Percentiles rank a stretch among this genome's conserved stretches.
phyloP scores from a whole-genome alignment of 768 basidiomycete species.

The Kwoniella sp. region DNA sequence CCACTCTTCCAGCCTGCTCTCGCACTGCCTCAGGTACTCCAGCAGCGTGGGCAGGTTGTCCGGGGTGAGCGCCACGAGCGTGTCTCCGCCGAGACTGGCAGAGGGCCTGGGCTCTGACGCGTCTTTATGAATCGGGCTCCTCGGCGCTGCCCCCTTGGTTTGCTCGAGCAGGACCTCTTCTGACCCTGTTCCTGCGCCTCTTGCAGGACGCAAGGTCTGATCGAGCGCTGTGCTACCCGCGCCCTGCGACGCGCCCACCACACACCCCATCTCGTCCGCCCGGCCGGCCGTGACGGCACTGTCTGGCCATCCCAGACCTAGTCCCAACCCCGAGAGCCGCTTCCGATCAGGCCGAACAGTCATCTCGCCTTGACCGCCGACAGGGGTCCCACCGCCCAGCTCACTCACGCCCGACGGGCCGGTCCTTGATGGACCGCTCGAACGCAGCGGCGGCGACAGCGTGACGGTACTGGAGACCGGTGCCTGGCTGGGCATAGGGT shows the following conservation, averaged over 20 bases:
- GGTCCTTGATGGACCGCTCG: too few relatives aligned
- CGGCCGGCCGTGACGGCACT: not conserved
- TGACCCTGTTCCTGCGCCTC: too few relatives aligned
- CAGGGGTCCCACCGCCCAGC: too few relatives aligned
- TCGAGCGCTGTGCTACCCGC: not conserved
- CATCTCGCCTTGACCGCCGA: slow-evolving; percentile 4
- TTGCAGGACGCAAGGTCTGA: too few relatives aligned
- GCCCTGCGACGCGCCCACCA: not conserved
- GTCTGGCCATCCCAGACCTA: slow-evolving; percentile 33
- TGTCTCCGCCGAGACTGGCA: not conserved
- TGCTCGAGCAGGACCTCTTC: too few relatives aligned
- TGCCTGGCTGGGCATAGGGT: slow-evolving; percentile 8
- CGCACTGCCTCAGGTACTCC: slow-evolving; percentile 36
- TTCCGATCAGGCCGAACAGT: slow-evolving; percentile 21
- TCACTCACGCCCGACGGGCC: too few relatives aligned
- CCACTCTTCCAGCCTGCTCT: slow-evolving; percentile 37
- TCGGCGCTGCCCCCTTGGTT: too few relatives aligned
- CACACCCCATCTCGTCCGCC: not conserved
- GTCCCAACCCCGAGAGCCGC: slow-evolving; percentile 13
- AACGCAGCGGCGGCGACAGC: too few relatives aligned
- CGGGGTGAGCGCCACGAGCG: slow-evolving; percentile 34
- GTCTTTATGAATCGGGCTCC: too few relatives aligned
- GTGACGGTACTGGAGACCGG: too few relatives aligned
- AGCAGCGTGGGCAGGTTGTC: slow-evolving; percentile 38
- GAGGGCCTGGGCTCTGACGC: too few relatives aligned